These are phyloP conservation scores for Starmerella powellii DNA, from an alignment of 805 yeast species.

Conservation along the genomic window DNA sequence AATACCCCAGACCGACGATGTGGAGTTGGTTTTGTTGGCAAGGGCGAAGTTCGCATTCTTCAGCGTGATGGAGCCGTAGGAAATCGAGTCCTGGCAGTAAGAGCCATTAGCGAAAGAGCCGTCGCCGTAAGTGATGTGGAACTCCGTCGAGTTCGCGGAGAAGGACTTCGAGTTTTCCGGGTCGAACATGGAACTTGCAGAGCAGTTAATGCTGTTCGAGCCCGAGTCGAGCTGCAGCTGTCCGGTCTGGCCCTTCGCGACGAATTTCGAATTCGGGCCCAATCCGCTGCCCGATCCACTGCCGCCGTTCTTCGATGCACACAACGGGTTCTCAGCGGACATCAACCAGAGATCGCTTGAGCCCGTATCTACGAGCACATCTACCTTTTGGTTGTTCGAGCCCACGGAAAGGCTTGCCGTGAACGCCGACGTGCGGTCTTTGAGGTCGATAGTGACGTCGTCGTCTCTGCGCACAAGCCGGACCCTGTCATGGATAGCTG, in stretches of 20 bases:
- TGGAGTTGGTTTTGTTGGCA: constrained; percentile 53
- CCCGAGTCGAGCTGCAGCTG: constrained; percentile 1
- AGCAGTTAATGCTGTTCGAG: constrained; percentile 19
- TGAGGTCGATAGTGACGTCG: constrained; percentile 21
- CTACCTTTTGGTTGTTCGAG: constrained; percentile 41
- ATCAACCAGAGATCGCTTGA: constrained; percentile 64
- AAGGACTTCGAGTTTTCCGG: constrained; percentile 22
- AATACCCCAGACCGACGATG: constrained; percentile 40
- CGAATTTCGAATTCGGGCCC: not conserved
- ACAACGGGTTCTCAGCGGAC: constrained; percentile 37
- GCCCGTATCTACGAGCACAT: constrained; percentile 59
- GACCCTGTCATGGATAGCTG: not conserved
- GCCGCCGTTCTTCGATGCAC: constrained; percentile 10
- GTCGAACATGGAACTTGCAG: constrained; percentile 22
- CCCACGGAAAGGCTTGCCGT: constrained; percentile 37
- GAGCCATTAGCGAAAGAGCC: constrained; percentile 40
- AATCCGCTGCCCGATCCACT: not conserved
- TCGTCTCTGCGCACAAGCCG: constrained; percentile 7
- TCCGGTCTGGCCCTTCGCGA: not conserved
- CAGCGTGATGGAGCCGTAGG: constrained; percentile 39
- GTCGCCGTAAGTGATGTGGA: constrained; percentile 33
- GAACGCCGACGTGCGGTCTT: constrained; percentile 25
- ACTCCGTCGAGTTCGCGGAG: constrained; percentile 13
- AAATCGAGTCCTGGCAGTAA: constrained; percentile 52
- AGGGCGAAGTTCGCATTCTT: constrained; percentile 59